phyloP scores from a whole-genome alignment of 805 yeast species.

The Metschnikowia aberdeeniae region DNA sequence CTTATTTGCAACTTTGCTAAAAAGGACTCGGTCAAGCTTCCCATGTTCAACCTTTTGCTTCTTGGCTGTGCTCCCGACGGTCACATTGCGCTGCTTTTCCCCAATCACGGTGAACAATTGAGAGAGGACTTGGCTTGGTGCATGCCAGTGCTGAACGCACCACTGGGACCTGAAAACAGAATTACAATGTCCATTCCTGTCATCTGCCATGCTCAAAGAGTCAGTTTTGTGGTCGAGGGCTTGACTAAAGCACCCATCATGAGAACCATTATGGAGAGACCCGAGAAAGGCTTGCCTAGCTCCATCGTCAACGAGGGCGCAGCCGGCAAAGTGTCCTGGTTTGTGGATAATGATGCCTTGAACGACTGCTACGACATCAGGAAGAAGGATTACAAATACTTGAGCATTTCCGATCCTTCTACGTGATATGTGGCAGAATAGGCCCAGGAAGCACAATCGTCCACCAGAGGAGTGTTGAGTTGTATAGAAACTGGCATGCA shows the following conservation, averaged over 20 bases:
- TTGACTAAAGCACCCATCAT: conserved; percentile 90
- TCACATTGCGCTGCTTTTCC: conserved; percentile 94
- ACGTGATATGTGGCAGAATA: conserved; percentile 2
- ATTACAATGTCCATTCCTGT: conserved; percentile 92
- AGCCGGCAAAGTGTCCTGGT: conserved; percentile 97
- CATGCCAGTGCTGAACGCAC: conserved; percentile 87
- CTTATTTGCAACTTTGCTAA: conserved; percentile 89
- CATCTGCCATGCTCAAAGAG: conserved; percentile 87
- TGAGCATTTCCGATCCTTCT: conserved; percentile 28
- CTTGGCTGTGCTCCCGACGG: conserved; percentile 99
- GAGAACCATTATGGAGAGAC: conserved; percentile 90
- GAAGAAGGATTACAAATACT: conserved; percentile 65
- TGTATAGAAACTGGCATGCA: too few relatives aligned
- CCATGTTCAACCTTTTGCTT: conserved; percentile 86
- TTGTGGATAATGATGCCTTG: conserved; percentile 91
- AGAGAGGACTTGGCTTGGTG: conserved; percentile 95
- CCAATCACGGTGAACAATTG: conserved; percentile 76
- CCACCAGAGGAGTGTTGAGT: too few relatives aligned
- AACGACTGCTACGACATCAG: conserved; percentile 68
- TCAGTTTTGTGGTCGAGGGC: conserved; percentile 95
- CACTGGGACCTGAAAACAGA: conserved; percentile 80
- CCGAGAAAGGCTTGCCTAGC: conserved; percentile 93
- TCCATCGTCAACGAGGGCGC: conserved; percentile 92
- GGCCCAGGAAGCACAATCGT: too few relatives aligned
- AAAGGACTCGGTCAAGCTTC: conserved; percentile 92